Conservation (phyloP, 371 early-diverging fungal genomes). For the Mucor plumbeus region DNA sequence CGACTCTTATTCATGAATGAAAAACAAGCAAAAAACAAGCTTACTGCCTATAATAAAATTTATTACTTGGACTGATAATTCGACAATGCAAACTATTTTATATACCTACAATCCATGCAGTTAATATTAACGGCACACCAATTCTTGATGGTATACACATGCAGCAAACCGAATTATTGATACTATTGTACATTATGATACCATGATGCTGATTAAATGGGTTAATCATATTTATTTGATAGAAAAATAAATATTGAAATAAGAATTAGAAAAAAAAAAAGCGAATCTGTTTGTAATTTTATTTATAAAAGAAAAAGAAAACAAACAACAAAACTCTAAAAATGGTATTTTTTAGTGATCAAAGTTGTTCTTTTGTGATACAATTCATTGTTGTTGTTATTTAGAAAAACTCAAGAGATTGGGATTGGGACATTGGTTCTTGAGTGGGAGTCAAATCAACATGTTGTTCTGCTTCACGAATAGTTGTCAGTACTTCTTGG, state of each 20-base stretch:
- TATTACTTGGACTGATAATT: too few species aligned
- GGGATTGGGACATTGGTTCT: background rate
- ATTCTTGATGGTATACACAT: slow-evolving; percentile 1
- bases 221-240: background rate
- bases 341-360: slow-evolving; percentile 1
- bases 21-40: slow-evolving; percentile 29
- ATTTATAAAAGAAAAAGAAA: background rate
- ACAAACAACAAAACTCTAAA: slow-evolving; percentile 4
- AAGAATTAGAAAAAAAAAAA: background rate
- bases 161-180: slow-evolving; percentile 5
- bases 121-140: slow-evolving; percentile 10
- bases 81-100: background rate
- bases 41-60: slow-evolving; percentile 15
- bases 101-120: slow-evolving; percentile 24
- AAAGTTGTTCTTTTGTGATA: background rate
- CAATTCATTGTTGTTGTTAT: slow-evolving; percentile 6
- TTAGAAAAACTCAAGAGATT: background rate
- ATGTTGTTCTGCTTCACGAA: background rate
- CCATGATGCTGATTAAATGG: slow-evolving; percentile 11
- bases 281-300: background rate
- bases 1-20: slow-evolving; percentile 29
- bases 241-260: background rate
- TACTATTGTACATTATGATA: background rate
- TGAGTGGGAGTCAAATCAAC: slow-evolving; percentile 1
- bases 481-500: background rate